Base-by-base conservation (phyloP, 1,284 basidiomycete species). In the Vanrija pseudolonga region DNA sequence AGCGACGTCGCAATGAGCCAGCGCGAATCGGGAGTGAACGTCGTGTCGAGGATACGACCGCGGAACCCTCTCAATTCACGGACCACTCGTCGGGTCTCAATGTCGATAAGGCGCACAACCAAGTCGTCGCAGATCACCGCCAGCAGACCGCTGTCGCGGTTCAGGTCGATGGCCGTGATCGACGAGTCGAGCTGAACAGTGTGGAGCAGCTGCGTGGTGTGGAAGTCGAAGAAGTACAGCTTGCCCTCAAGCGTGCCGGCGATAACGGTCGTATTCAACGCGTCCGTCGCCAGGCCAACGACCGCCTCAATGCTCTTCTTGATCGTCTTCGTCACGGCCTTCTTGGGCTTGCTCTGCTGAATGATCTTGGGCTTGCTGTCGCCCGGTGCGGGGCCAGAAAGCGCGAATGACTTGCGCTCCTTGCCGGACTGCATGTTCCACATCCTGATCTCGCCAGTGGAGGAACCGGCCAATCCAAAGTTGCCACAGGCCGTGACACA, bases 401-500 rank as follows among this genome's bases (percentile, higher is more conserved):
- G 59, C 48, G 81, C 79, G 69, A 89, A 95, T 1, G 82, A 80
- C 75, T 89, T 89, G 42, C 96, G 81, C 65, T 85, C 84, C 57
- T 93, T 84, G 1, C 95, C 96, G 14, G 89, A 93, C 76, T 99
- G 95, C 85, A 97, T 86, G 70, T 96, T 97, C 87, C 90, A 96
- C 85, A 93, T 86, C 53, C 84, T 77, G 48, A 96, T 87, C 38
- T 81, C 80, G 8, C 90, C 90, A 0, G 83, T 85, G 1, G 88
- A 88, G 1, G 88, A 88, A 23, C 89, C 85, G 1, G 87, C 87
- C 6, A 98, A 77, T 39, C 89, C 91, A 73, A 97, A 99, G 71
- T 98, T 98, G 15, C 96, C 96, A 71, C 96, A 99, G 0, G 90
- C 88, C 14, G 92, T 89, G 15, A 98, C 88, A 63, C 87, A 90